These are phyloP conservation scores for Gastrolobium bilobum DNA, from an alignment of 306 rosid species.

Conservation along the genomic window DNA sequence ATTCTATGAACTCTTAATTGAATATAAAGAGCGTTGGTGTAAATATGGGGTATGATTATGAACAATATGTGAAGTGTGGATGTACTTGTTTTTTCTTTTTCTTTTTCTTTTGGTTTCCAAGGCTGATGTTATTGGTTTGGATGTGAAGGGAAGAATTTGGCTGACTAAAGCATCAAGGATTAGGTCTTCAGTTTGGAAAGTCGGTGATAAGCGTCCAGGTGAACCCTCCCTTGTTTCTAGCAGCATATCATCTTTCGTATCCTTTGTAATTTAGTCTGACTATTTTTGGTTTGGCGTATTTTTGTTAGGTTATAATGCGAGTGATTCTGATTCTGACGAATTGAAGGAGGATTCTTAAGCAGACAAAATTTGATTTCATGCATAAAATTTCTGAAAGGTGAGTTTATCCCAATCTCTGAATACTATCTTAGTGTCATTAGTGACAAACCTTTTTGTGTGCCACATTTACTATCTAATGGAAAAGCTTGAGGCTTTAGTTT, in stretches of 20 bases:
- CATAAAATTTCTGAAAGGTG: slow-evolving; percentile 51
- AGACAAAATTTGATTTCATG: slow-evolving; percentile 6
- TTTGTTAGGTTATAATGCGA: slow-evolving; percentile 84
- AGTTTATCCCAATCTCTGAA: slow-evolving; percentile 43
- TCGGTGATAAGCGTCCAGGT: slow-evolving; percentile 95
- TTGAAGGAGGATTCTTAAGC: slow-evolving; percentile 65
- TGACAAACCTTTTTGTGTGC: slow-evolving; percentile 11
- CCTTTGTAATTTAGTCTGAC: slow-evolving; percentile 12
- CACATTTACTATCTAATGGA: neutral
- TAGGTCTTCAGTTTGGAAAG: slow-evolving; percentile 93
- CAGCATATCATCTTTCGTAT: slow-evolving; percentile 13
- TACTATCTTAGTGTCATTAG: slow-evolving; percentile 20
- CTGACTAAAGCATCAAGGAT: slow-evolving; percentile 84
- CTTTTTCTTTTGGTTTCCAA: slow-evolving; percentile 20
- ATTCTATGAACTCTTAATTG: slow-evolving; percentile 40
- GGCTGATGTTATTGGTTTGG: slow-evolving; percentile 47
- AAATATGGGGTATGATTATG: slow-evolving; percentile 30
- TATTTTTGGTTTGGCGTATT: slow-evolving; percentile 23
- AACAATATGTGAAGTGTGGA: slow-evolving; percentile 39
- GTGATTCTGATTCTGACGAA: slow-evolving; percentile 96
- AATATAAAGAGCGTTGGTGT: slow-evolving; percentile 33
- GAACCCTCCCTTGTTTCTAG: slow-evolving; percentile 32
- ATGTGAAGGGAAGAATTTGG: slow-evolving; percentile 84
- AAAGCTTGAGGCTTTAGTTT: slow-evolving; percentile 19
- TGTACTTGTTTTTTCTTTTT: slow-evolving; percentile 29